These are phyloP conservation scores for Pleurotus tuoliensis DNA, from an alignment of 768 basidiomycete genomes.

Conservation along the genomic window DNA sequence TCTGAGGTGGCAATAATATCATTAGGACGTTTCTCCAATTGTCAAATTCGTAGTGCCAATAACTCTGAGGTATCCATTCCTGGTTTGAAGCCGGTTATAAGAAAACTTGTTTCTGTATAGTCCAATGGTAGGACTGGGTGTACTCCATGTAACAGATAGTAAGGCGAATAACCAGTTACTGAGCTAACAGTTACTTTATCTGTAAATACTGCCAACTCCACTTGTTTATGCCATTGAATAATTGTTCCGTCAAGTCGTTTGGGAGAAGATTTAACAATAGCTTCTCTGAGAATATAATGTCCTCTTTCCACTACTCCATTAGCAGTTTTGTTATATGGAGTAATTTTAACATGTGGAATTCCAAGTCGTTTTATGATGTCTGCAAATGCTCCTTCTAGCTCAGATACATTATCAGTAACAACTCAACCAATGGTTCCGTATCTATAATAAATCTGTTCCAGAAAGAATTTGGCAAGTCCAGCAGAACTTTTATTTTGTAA, in stretches of 20 bases:
- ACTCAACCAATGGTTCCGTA: conserved; percentile 24
- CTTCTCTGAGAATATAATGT: conserved; percentile 27
- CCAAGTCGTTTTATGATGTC: neutral
- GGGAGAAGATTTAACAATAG: conserved; percentile 13
- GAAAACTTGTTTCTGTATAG: conserved; percentile 25
- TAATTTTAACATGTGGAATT: conserved; percentile 25
- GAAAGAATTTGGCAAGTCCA: no score
- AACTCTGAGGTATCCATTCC: conserved; percentile 15
- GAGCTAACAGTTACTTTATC: conserved; percentile 15
- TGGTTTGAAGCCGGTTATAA: conserved; percentile 15
- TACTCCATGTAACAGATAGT: conserved; percentile 22
- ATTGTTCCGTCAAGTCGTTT: neutral
- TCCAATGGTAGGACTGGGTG: conserved; percentile 28
- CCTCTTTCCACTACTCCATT: conserved; percentile 33
- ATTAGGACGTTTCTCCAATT: conserved; percentile 15
- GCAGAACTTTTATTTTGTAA: no score
- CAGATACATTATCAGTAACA: conserved; percentile 26
- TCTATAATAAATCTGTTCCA: conserved; percentile 27
- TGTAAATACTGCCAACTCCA: conserved; percentile 9
- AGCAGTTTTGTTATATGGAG: conserved; percentile 29
- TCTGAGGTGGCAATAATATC: conserved; percentile 17
- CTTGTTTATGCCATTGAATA: neutral
- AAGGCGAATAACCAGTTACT: conserved; percentile 18
- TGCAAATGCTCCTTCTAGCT: conserved; percentile 17
- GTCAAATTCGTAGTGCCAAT: conserved; percentile 18